Base-by-base conservation (phyloP, 768 basidiomycete species). In the Serendipita sp. region DNA sequence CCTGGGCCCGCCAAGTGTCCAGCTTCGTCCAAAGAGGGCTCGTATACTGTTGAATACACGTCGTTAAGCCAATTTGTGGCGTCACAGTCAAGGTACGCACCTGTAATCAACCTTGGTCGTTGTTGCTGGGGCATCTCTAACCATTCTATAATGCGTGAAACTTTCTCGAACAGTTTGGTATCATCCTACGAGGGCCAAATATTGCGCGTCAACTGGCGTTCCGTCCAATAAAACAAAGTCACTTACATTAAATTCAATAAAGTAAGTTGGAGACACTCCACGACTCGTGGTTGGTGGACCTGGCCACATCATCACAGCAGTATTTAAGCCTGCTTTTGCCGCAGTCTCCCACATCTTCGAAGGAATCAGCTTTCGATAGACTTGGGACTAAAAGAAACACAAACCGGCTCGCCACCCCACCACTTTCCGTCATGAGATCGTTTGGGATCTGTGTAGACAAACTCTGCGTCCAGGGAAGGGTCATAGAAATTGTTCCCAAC, bases 401-500 rank as follows among this genome's bases (percentile, higher is more conserved):
- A 68, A 66, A 93, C 91, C 18, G 92, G 91, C 71, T 94, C 91
- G 50, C 93, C 93, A 13, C 80, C 72, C 91, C 93, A 95, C 90
- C 92, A 96, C 0, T 75, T 69, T 0, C 87, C 70, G 64, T 83
- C 79, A 83, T 85, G 86, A 29, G 79, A 80, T 2, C 81, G 81
- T 5, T 82, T 77, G 8, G 78, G 73, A 8, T 77, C 75, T 64
- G 85, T 86, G 70, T 92, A 93, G 64, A 83, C 79, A 70, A 95
- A 94, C 68, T 84, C 83, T 5, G 76, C 74, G 46, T 78, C 66
- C 0, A 78, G 77, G 13, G 69, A 70, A 0, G 90, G 91, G 72
- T 94, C 92, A 81, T 84, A 93, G 72, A 95, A 96, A 68, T 88
- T 87, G 89, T 95, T 96, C 11, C 83, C 92, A 27, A 96, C 81